Conservation (phyloP, 768 basidiomycete genomes). For the Termitomyces sp. region DNA sequence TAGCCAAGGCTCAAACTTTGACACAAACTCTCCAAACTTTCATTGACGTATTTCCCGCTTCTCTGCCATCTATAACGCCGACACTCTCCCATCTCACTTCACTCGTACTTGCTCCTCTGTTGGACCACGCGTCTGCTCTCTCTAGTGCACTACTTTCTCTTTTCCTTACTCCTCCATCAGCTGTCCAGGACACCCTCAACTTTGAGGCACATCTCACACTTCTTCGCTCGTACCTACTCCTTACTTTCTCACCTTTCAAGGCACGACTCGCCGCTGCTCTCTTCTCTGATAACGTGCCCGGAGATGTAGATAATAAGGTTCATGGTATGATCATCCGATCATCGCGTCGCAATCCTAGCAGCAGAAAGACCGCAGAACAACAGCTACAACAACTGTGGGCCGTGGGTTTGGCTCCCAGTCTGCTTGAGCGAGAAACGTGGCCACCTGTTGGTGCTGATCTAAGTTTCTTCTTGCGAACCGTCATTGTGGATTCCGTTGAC, state of each 20-base stretch:
- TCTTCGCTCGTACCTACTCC: conserved; percentile 69
- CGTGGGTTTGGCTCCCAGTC: conserved; percentile 65
- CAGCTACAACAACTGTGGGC: conserved; percentile 51
- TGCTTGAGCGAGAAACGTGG: conserved; percentile 77
- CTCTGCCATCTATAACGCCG: conserved; percentile 59
- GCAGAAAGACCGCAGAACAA: conserved; percentile 20
- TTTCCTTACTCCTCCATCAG: conserved; percentile 48
- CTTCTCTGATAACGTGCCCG: conserved; percentile 68
- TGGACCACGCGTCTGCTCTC: conserved; percentile 56
- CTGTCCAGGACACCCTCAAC: conserved; percentile 45
- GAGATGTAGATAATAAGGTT: conserved; percentile 28
- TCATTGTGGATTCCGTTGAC: conserved; percentile 78
- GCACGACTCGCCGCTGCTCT: conserved; percentile 62
- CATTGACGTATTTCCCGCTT: conserved; percentile 49
- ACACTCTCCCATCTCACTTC: conserved; percentile 56
- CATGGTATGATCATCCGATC: conserved; percentile 29
- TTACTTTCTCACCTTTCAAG: conserved; percentile 71
- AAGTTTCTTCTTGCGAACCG: conserved; percentile 76
- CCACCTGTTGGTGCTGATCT: conserved; percentile 84
- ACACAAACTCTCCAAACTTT: conserved; percentile 35
- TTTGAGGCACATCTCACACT: conserved; percentile 62
- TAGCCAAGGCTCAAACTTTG: conserved; percentile 1
- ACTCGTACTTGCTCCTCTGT: conserved; percentile 56
- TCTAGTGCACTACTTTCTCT: conserved; percentile 62
- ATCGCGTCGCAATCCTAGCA: conserved; percentile 23